These are phyloP conservation scores for Geotrichum bryndzae DNA, from an alignment of 1,139 yeast genomes.

Conservation along the genomic window DNA sequence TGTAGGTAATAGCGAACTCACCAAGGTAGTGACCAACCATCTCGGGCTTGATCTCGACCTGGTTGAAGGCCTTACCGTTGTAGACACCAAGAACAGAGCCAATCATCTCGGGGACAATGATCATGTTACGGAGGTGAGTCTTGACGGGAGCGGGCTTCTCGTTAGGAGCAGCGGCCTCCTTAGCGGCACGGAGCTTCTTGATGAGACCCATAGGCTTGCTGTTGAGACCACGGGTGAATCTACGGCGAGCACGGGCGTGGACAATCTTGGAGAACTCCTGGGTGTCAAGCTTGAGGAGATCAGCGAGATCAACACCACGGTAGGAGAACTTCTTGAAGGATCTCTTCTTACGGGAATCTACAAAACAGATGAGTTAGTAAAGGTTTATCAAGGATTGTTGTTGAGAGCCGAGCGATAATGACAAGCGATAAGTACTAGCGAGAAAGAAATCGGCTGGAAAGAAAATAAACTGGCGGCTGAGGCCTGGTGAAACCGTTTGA, in stretches of 20 bases:
- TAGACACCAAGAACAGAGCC: conserved; percentile 98
- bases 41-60: conserved; percentile 98
- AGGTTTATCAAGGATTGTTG: not conserved
- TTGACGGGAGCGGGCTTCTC: conserved; percentile 98
- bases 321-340: conserved; percentile 95
- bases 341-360: conserved; percentile 52
- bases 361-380: not conserved
- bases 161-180: conserved; percentile 83
- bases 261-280: conserved; percentile 97
- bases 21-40: conserved; percentile 99
- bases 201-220: conserved; percentile 94
- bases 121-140: conserved; percentile 99
- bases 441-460: not conserved
- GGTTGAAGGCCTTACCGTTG: conserved; percentile 99
- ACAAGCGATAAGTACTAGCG: not conserved
- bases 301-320: conserved; percentile 98
- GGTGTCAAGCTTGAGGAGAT: conserved; percentile 88
- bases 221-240: conserved; percentile 97
- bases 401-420: not conserved
- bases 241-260: conserved; percentile 99
- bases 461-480: not conserved
- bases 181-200: conserved; percentile 97
- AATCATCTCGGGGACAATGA: conserved; percentile 99
- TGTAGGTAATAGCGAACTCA: conserved; percentile 99
- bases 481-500: not conserved